These are phyloP conservation scores for Pseudocercospora eumusae DNA, from an alignment of 2,329 filamentous ascomycete genomes.

Conservation along the genomic window DNA sequence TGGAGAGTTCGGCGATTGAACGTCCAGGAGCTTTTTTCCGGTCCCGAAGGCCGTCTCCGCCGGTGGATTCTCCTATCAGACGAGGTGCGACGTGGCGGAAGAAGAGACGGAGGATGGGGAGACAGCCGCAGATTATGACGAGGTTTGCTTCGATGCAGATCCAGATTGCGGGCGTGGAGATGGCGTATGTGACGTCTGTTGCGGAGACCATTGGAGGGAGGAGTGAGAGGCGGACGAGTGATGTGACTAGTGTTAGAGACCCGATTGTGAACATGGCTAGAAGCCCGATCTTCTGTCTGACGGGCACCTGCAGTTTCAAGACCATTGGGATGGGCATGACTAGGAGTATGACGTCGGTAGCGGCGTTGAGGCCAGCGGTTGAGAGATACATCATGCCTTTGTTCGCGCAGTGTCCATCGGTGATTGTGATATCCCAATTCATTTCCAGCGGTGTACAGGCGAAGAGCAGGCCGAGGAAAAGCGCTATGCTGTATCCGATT, in stretches of 20 bases:
- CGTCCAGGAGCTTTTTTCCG: neutral
- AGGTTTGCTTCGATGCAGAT: constrained; percentile 28
- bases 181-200: constrained; percentile 19
- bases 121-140: constrained; percentile 25
- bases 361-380: constrained; percentile 24
- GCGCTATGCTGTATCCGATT: constrained; percentile 15
- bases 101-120: constrained; percentile 25
- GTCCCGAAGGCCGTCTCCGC: neutral
- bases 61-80: constrained; percentile 19
- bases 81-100: constrained; percentile 25
- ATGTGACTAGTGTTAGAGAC: constrained; percentile 21
- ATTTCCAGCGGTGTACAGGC: constrained; percentile 22
- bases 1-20: constrained; percentile 22
- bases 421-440: constrained; percentile 22
- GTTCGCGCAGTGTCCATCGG: constrained; percentile 20
- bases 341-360: constrained; percentile 23
- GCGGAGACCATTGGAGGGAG: constrained; percentile 21
- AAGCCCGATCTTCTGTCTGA: constrained; percentile 17
- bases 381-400: constrained; percentile 20
- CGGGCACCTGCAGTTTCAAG: constrained; percentile 11
- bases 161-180: constrained; percentile 22
- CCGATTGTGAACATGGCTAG: constrained; percentile 24
- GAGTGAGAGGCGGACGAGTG: constrained; percentile 21
- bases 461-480: constrained; percentile 18
- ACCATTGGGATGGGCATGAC: constrained; percentile 20